These are phyloP conservation scores for Amphichorda felina DNA, from an alignment of 2,329 filamentous ascomycete genomes.

Conservation along the genomic window DNA sequence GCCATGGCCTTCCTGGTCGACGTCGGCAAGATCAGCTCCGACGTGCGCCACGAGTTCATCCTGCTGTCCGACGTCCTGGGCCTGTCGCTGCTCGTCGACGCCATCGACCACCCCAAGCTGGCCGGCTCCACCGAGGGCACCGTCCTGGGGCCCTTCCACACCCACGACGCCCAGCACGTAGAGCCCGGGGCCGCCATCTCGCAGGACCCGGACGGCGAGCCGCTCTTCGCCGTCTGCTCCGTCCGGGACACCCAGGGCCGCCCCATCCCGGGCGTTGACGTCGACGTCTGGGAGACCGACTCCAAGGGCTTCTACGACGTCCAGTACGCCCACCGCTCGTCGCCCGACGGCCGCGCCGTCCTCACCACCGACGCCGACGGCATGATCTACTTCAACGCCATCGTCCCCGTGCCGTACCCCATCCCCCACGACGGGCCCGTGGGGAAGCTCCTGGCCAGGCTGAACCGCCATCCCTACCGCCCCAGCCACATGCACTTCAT, in stretches of 20 bases:
- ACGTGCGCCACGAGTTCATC: conserved; percentile 66
- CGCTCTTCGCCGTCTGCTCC: conserved; percentile 55
- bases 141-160: conserved; percentile 73
- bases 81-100: conserved; percentile 62
- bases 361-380: conserved; percentile 15
- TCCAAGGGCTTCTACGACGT: conserved; percentile 65
- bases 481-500: conserved; percentile 79
- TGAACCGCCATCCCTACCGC: conserved; percentile 61
- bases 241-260: conserved; percentile 48
- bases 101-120: conserved; percentile 68
- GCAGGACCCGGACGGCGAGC: conserved; percentile 51
- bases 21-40: conserved; percentile 56
- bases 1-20: conserved; percentile 56
- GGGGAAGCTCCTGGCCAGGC: conserved; percentile 50
- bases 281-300: conserved; percentile 75
- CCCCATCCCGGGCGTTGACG: conserved; percentile 49
- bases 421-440: conserved; percentile 78
- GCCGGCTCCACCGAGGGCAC: conserved; percentile 57
- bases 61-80: conserved; percentile 65
- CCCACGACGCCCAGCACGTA: conserved; percentile 49
- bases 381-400: conserved; percentile 64
- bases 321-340: conserved; percentile 48
- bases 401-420: conserved; percentile 73
- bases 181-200: conserved; percentile 45
- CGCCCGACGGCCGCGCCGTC: conserved; percentile 16